Evolutionary conservation across 306 rosid genomes (phyloP), one percentile per base, ranked within the genome.

Genomic region (Vicia sativa): DNA sequence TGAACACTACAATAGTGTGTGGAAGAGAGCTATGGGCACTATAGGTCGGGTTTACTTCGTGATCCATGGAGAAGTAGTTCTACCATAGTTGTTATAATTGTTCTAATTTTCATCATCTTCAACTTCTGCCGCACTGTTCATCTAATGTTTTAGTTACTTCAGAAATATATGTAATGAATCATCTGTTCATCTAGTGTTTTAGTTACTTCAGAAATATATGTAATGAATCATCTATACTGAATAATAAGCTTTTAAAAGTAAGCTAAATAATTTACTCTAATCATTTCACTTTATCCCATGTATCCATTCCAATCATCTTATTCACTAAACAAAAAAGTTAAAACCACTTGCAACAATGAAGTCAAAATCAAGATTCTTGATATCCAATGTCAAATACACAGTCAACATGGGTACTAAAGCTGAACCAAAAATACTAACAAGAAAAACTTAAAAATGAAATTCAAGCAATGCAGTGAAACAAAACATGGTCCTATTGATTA

Each of bases 1-100:
- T 55, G 5, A 25, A 8, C 81, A 82, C 55, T 77, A 87, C 46
- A 62, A 60, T 23, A 78, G 63, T 7, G 45, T 35, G 0, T 80
- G 86, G 88, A 87, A 85, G 11, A 62, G 73, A 25, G 35, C 73
- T 0, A 72, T 77, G 78, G 89, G 84, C 0, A 71, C 80, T 1
- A 37, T 81, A 11, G 84, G 61, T 38, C 78, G 67, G 55, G 69
- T 84, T 28, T 87, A 87, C 46, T 84, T 77, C 73, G 74, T 1
- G 89, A 87, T 62, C 81, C 80, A 11, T 84, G 89, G 85, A 87
- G 87, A 15, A 74, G 75, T 26, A 84, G 85, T 66, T 74, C 38
- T 34, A 34, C 38, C 38, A 34, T 34, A 34, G 38, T 34, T 34
- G 38, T 34, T 34, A 7, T 34, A 34, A 34, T 34, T 34, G 38